Conservation (phyloP, 768 basidiomycete genomes). For the Serendipita sp. region DNA sequence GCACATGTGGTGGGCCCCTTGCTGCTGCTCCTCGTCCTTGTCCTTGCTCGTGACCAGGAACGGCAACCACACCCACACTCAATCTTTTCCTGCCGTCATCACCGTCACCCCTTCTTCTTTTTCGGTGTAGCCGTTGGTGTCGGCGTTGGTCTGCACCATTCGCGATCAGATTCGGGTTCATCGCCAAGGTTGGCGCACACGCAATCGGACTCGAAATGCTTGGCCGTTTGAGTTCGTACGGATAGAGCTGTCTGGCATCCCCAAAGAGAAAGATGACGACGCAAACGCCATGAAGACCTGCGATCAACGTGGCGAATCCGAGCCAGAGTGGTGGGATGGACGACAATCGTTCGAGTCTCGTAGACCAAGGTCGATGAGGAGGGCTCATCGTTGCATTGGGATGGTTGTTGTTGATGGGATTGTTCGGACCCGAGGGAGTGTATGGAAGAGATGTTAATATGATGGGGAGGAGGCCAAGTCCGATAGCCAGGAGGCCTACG, state of each 20-base stretch:
- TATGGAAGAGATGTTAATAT: conserved; percentile 6
- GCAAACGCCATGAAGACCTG: conserved; percentile 13
- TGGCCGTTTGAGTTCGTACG: conserved; percentile 11
- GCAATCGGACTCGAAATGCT: background rate
- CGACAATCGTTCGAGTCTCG: conserved; percentile 2
- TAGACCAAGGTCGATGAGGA: background rate
- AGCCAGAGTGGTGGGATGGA: conserved; percentile 13
- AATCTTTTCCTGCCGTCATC: no score
- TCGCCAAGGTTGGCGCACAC: background rate
- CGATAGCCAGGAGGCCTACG: conserved; percentile 9
- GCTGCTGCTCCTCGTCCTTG: conserved; percentile 20
- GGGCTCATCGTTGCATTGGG: no score
- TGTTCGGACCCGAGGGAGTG: no score
- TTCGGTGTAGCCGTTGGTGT: no score
- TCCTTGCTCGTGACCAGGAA: no score
- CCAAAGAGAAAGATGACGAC: conserved; percentile 14
- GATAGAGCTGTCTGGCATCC: conserved; percentile 13
- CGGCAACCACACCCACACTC: no score
- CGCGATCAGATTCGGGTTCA: conserved; percentile 1
- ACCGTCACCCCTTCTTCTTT: no score
- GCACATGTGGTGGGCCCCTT: no score
- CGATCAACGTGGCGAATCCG: conserved; percentile 11
- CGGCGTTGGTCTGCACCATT: background rate
- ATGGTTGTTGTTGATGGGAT: background rate
- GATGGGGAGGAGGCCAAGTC: conserved; percentile 11